Evolutionary conservation across 2,329 filamentous ascomycete genomes (phyloP).

Genomic region (Chaetomium sp.): DNA sequence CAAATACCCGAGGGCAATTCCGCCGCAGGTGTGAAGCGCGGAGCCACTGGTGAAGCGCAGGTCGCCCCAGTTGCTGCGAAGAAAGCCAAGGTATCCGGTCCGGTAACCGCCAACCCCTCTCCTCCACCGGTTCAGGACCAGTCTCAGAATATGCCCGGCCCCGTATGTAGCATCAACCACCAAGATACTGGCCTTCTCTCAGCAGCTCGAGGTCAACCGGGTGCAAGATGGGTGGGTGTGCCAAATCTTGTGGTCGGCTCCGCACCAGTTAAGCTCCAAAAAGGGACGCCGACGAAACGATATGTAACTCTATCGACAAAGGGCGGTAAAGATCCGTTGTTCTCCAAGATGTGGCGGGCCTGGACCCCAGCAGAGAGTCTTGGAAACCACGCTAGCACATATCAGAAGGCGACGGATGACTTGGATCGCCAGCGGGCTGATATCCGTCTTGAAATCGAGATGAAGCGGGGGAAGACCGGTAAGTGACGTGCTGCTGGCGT

Average conservation of each 20-base stretch:
- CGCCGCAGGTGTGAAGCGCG: conserved; percentile 25
- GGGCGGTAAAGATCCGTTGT: conserved; percentile 32
- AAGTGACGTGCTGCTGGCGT: not conserved
- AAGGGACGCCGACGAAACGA: conserved; percentile 33
- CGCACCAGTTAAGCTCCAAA: conserved; percentile 31
- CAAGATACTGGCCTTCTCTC: conserved; percentile 23
- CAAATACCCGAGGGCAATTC: conserved; percentile 9
- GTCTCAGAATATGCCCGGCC: not conserved
- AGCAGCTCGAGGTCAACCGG: conserved; percentile 12
- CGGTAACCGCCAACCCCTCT: not conserved
- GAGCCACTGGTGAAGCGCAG: conserved; percentile 21
- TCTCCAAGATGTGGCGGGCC: conserved; percentile 28
- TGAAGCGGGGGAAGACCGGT: conserved; percentile 26
- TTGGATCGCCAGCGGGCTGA: conserved; percentile 32
- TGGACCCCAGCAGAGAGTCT: conserved; percentile 34
- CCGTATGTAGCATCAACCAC: conserved; percentile 23
- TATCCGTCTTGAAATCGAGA: conserved; percentile 32
- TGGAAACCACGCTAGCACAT: conserved; percentile 32
- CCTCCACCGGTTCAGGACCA: conserved; percentile 11
- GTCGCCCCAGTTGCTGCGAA: conserved; percentile 25
- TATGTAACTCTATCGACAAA: conserved; percentile 33
- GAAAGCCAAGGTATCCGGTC: conserved; percentile 27
- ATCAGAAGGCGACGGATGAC: conserved; percentile 29
- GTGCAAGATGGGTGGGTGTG: conserved; percentile 27
- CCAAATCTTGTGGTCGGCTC: conserved; percentile 32